These are phyloP conservation scores for Yamadazyma insecticola DNA, from an alignment of 805 yeast species.

Conservation along the genomic window DNA sequence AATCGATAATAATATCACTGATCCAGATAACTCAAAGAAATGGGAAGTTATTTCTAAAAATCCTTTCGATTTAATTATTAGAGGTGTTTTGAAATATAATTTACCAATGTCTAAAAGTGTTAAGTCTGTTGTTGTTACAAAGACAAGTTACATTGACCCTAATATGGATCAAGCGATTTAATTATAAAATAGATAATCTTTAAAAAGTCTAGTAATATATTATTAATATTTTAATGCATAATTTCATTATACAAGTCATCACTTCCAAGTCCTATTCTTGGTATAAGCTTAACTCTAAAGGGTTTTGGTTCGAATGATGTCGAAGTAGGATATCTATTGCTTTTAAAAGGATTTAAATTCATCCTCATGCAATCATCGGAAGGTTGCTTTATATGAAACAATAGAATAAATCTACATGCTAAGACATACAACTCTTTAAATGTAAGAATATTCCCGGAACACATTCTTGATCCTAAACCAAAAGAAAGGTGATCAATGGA, in stretches of 20 bases:
- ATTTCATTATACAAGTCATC: conserved; percentile 17
- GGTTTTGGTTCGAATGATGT: conserved; percentile 59
- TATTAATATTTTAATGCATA: neutral
- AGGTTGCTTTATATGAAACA: conserved; percentile 48
- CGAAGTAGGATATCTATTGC: conserved; percentile 50
- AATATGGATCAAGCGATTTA: conserved; percentile 3
- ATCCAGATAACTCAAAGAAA: conserved; percentile 43
- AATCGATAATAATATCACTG: conserved; percentile 13
- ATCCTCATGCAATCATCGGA: conserved; percentile 21
- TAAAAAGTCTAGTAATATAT: neutral
- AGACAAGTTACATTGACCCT: conserved; percentile 56
- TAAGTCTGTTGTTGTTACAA: conserved; percentile 59
- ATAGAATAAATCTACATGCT: conserved; percentile 46
- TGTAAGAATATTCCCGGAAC: conserved; percentile 66
- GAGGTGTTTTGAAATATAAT: conserved; percentile 77
- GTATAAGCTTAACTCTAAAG: conserved; percentile 25
- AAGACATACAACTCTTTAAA: conserved; percentile 60
- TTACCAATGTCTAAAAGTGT: conserved; percentile 55
- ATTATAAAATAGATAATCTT: neutral
- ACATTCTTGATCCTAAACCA: conserved; percentile 71
- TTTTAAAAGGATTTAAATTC: conserved; percentile 48
- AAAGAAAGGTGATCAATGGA: conserved; percentile 45
- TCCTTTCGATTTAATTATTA: conserved; percentile 80
- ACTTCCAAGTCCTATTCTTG: conserved; percentile 14
- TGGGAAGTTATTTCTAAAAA: conserved; percentile 74